A percentile compares a stretch with the other conserved stretches of the same genome.
phyloP scores from a whole-genome alignment of 805 yeast species.

The Jamesozyma hellenica region DNA sequence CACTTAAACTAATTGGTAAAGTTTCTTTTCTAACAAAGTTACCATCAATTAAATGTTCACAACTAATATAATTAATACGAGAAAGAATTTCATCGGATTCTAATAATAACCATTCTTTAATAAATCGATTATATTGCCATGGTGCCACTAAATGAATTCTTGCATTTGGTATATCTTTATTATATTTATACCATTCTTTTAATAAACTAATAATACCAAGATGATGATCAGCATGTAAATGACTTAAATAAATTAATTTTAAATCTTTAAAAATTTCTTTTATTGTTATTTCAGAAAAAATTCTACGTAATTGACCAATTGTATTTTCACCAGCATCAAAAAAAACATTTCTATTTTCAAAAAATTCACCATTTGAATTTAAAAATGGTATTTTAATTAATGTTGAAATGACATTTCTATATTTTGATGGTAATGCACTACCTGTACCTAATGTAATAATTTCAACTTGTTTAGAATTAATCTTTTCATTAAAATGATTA shows the following conservation, averaged over 20 bases:
- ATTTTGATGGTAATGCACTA: conserved; percentile 75
- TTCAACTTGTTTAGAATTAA: conserved; percentile 47
- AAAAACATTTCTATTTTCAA: conserved; percentile 38
- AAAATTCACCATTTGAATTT: conserved; percentile 23
- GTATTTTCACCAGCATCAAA: conserved; percentile 97
- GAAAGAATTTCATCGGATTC: conserved; percentile 35
- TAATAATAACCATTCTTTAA: conserved; percentile 55
- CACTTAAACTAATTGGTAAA: conserved; percentile 22
- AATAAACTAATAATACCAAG: conserved; percentile 69
- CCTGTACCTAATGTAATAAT: conserved; percentile 84
- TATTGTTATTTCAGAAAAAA: conserved; percentile 41
- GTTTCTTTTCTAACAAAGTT: conserved; percentile 27
- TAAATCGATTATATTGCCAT: conserved; percentile 57
- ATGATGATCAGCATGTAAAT: conserved; percentile 96
- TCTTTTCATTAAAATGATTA: conserved; percentile 23
- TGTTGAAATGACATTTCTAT: conserved; percentile 77
- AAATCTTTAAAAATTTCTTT: conserved; percentile 47
- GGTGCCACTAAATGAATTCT: conserved; percentile 60
- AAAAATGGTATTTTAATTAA: conserved; percentile 57
- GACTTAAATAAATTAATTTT: conserved; percentile 62
- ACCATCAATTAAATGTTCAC: conserved; percentile 46
- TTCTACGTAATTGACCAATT: conserved; percentile 56
- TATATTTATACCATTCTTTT: conserved; percentile 49
- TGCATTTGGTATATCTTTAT: conserved; percentile 30
- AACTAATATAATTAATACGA: conserved; percentile 44